Base-by-base conservation (phyloP, 1,284 basidiomycete genomes). In the Rugosomyces carneus region DNA sequence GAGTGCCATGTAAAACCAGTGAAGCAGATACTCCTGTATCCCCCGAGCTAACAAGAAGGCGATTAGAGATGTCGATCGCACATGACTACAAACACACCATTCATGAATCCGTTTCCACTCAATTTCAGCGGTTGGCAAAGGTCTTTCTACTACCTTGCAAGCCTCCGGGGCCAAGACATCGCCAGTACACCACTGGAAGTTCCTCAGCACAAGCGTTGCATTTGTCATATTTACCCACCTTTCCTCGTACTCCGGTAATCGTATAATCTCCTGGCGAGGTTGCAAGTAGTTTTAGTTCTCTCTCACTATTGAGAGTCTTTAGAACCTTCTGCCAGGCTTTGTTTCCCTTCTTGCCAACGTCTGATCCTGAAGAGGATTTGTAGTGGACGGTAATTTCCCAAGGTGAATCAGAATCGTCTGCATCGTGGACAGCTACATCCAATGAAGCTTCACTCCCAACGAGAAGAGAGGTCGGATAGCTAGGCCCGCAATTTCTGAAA, bases 91-190 rank as follows among this genome's bases (percentile, higher is more conserved):
- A 18, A 31, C 51, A 36, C 56, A 88, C 90, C 91, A 93, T 70
- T 93, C 95, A 56, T 94, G 89, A 54, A 98, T 88, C 44, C 87
- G 84, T 58, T 84, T 86, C 77, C 93, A 93, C 60, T 86, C 80
- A 53, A 96, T 90, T 58, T 92, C 82, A 10, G 89, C 85, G 1
- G 77, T 81, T 0, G 92, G 91, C 32, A 75, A 64, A 1, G 89
- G 89, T 50, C 84, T 75, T 58, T 91, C 79, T 29, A 87, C 67
- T 0, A 93, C 86, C 40, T 70, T 75, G 57, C 89, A 93, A 2
- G 69, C 76, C 45, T 89, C 86, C 0, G 93, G 91, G 45, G 86
- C 86, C 36, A 90, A 68, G 0, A 96, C 79, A 44, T 85, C 83
- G 1, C 93, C 93, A 29, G 77, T 68, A 54, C 87, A 86, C 72